Conservation (phyloP, 2,329 filamentous ascomycete genomes). For the Venturia nashicola region DNA sequence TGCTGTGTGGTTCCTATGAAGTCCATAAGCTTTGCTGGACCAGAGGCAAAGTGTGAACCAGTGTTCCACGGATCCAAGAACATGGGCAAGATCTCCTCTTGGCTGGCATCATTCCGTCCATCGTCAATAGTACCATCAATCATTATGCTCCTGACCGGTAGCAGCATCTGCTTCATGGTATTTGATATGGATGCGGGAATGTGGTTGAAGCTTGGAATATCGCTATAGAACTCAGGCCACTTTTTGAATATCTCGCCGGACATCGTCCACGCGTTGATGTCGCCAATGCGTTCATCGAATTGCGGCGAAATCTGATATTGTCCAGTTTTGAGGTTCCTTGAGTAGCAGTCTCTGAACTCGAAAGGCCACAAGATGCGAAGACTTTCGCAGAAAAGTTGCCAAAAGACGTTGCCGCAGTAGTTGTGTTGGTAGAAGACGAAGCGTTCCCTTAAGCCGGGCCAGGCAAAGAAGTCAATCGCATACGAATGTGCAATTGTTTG, state of each 20-base stretch:
- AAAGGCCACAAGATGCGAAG: conserved; percentile 10
- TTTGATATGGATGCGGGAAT: background rate
- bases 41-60: background rate
- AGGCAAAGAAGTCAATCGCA: conserved; percentile 11
- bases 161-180: background rate
- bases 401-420: conserved; percentile 11
- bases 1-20: background rate
- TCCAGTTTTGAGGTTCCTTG: conserved; percentile 8
- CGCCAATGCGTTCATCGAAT: conserved; percentile 8
- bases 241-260: conserved; percentile 9
- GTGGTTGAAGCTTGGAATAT: conserved; percentile 7
- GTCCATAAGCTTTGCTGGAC: background rate
- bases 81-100: background rate
- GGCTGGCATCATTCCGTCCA: background rate
- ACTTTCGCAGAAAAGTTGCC: conserved; percentile 9
- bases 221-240: conserved; percentile 10
- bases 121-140: background rate
- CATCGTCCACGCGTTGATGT: conserved; percentile 11
- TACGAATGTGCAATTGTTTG: conserved; percentile 11
- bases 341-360: conserved; percentile 12
- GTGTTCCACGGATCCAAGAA: background rate
- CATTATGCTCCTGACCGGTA: background rate
- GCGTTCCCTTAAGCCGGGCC: conserved; percentile 10
- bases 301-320: conserved; percentile 5
- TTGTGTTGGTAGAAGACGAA: conserved; percentile 11